phyloP scores from a whole-genome alignment of 1,284 basidiomycete species.

The Apiotrichum brassicae region DNA sequence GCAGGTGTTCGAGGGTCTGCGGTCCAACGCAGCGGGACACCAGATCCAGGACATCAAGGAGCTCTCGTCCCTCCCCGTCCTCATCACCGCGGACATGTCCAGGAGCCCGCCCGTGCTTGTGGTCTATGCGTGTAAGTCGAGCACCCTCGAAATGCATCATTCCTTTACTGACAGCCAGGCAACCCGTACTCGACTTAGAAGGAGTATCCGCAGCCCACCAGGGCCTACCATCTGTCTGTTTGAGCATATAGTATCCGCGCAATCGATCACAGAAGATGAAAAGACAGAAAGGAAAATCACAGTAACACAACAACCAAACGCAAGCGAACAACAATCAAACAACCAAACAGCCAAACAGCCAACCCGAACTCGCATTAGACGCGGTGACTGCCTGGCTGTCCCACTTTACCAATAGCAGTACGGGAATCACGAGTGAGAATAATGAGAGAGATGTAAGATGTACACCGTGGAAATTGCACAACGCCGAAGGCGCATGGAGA shows the following conservation, averaged over 20 bases:
- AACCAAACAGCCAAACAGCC: too few species aligned
- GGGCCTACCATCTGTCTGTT: too few species aligned
- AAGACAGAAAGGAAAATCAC: too few species aligned
- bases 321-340: too few species aligned
- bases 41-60: conserved; percentile 89
- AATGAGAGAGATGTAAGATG: neutral
- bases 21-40: conserved; percentile 63
- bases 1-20: conserved; percentile 73
- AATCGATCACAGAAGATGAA: too few species aligned
- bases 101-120: conserved; percentile 92
- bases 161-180: conserved; percentile 6
- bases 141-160: neutral
- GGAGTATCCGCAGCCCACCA: too few species aligned
- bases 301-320: too few species aligned
- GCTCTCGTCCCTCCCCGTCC: conserved; percentile 82
- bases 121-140: conserved; percentile 38
- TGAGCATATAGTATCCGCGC: too few species aligned
- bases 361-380: too few species aligned
- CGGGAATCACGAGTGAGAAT: neutral
- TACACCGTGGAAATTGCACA: neutral
- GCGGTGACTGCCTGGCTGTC: neutral
- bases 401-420: neutral
- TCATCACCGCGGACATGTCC: conserved; percentile 84
- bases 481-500: neutral
- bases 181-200: conserved; percentile 18